Evolutionary conservation across 768 basidiomycete species (phyloP).

Genomic region (Exidia glandulosa): DNA sequence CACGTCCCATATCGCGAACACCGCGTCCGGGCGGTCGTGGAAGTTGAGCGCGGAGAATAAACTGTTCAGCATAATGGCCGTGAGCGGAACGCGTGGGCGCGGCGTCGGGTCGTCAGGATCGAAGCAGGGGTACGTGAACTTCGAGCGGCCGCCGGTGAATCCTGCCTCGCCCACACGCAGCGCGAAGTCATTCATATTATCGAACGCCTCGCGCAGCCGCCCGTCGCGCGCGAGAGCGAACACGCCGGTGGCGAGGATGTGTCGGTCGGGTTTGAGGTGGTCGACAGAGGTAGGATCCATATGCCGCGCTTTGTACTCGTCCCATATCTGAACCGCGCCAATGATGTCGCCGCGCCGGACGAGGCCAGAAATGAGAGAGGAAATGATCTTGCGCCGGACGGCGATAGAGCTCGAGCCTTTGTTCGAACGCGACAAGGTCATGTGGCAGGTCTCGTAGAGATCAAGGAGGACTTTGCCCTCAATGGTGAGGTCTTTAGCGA

Average conservation of each 20-base stretch:
- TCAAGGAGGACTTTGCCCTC: neutral
- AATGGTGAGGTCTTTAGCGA: neutral
- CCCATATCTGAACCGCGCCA: neutral
- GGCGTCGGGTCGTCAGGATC: neutral
- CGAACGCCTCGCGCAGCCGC: neutral
- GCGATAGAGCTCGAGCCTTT: neutral
- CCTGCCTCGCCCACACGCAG: neutral
- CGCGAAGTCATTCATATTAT: neutral
- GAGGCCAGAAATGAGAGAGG: neutral
- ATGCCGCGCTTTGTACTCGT: neutral
- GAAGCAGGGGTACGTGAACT: neutral
- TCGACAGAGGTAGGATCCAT: neutral
- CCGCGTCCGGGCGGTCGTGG: neutral
- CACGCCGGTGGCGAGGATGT: neutral
- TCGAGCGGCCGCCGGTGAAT: neutral
- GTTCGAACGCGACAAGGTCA: neutral
- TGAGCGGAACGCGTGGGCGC: neutral
- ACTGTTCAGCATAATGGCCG: neutral
- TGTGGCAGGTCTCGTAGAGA: neutral
- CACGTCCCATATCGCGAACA: neutral
- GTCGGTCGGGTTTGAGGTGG: neutral
- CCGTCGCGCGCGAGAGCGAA: neutral
- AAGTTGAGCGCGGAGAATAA: neutral
- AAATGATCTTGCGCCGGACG: neutral
- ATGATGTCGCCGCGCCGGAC: neutral